phyloP scores from a whole-genome alignment of 805 yeast genomes.

The Candida tibetensis region DNA sequence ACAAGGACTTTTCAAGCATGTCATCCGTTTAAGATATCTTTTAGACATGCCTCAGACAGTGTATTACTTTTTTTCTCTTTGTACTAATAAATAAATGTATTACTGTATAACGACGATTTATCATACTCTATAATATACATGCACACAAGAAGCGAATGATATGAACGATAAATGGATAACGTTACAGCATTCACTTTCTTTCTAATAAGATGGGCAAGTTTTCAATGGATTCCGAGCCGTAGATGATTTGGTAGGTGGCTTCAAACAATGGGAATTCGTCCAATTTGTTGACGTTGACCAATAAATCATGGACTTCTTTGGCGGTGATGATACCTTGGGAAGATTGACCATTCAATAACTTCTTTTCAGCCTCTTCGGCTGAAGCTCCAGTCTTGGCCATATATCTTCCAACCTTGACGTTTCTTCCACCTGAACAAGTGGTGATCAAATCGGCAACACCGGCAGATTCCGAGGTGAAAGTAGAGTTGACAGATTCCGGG shows the following conservation, averaged over 20 bases:
- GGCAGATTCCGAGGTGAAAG: constrained; percentile 45
- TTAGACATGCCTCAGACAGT: no score
- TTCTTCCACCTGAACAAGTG: constrained; percentile 48
- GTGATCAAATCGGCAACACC: constrained; percentile 50
- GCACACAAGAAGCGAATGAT: background rate
- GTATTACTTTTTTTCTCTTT: no score
- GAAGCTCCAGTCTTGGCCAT: constrained; percentile 43
- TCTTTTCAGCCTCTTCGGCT: constrained; percentile 44
- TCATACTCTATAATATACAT: background rate
- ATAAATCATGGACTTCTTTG: constrained; percentile 47
- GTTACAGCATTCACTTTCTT: constrained; percentile 10
- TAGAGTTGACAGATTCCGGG: constrained; percentile 35
- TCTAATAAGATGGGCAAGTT: constrained; percentile 42
- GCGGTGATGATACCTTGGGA: constrained; percentile 47
- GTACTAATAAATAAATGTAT: background rate
- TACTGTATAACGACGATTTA: background rate
- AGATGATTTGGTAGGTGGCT: constrained; percentile 44
- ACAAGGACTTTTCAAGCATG: no score
- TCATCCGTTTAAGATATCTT: no score
- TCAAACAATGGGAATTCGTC: constrained; percentile 45
- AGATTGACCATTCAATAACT: constrained; percentile 44
- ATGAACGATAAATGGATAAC: background rate
- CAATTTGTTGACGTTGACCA: constrained; percentile 30
- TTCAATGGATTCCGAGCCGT: constrained; percentile 39
- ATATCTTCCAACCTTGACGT: constrained; percentile 45